Percentiles rank a stretch among this genome's conserved stretches.
These are phyloP conservation scores for Solanum hybrid DNA, from an alignment of 305 asterid species.

Conservation along the genomic window DNA sequence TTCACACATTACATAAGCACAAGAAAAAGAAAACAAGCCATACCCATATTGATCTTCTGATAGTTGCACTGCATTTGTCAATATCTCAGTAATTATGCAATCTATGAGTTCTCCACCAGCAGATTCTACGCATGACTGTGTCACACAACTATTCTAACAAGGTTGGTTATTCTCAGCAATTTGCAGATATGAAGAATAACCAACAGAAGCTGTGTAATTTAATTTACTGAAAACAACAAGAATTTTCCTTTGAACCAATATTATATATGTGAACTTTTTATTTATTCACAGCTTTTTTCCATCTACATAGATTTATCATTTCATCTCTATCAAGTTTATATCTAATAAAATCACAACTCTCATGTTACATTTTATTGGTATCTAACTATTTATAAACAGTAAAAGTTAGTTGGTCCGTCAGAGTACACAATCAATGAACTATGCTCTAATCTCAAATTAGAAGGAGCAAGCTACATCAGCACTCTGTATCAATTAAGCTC, in stretches of 20 bases:
- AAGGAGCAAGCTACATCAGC: neutral
- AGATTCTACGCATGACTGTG: conserved; percentile 34
- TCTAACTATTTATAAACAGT: neutral
- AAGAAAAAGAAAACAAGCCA: neutral
- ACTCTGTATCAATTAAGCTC: neutral
- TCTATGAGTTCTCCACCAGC: conserved; percentile 21
- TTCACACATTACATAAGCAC: neutral
- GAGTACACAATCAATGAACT: neutral
- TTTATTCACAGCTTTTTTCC: neutral
- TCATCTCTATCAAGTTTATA: neutral
- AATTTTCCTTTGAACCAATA: neutral
- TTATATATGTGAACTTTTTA: neutral
- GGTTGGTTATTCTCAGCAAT: too few species aligned
- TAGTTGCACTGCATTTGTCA: conserved; percentile 15
- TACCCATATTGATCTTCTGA: conserved; percentile 69
- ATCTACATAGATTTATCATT: neutral
- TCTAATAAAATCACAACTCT: neutral
- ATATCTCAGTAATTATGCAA: conserved; percentile 13
- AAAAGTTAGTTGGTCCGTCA: neutral
- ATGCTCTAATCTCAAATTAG: neutral
- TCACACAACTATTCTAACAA: too few species aligned
- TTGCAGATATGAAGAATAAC: neutral
- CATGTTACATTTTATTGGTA: neutral
- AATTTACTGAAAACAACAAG: neutral
- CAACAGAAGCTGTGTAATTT: neutral